Base-by-base conservation (phyloP, 805 yeast species). In the Diddensiella caesifluorescens region DNA sequence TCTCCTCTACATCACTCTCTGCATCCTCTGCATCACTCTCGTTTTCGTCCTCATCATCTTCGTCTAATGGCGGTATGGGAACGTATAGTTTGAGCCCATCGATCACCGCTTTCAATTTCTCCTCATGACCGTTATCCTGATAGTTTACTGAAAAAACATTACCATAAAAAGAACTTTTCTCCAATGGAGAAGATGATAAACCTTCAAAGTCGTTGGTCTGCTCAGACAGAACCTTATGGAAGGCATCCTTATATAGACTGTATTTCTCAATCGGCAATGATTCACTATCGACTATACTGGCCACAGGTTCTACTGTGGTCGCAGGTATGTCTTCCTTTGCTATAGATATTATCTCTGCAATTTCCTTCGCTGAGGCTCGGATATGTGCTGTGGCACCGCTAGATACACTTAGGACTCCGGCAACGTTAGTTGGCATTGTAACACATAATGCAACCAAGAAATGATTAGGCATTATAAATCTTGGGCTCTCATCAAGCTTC, bases 391-490 rank as follows among this genome's bases (percentile, higher is more conserved):
- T 70, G 33, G 69, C 66, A 44, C 62, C 47, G 29, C 45, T 55
- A 13, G 55, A 44, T 5, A 49, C 50, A 22, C 50, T 40, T 15
- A 53, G 47, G 3, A 53, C 50, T 2, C 42, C 48, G n/a, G 70
- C 63, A 0, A 77, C 62, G 42, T 76, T 80, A 0, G 73, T 70
- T 3, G 96, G 94, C 5, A 69, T 63, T 27, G 71, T 52, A 3
- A 72, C 64, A 4, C 79, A 79, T 33, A 92, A 60, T 0, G 80
- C 70, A 0, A 80, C 79, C 28, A 92, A 57, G 10, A 81, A 60
- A 52, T 82, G 92, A 55, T 86, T 88, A 4, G 95, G 77, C 90
- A 89, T 81, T 12, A 92, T 69, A 54, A 68, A 90, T 46, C 94
- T 69, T 2, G 82, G 77, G 2, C 95, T 83, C 63, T 92, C 98